Evolutionary conservation across 1,139 yeast genomes (phyloP), one percentile per base, ranked within the genome.

Genomic region (Saccharomyces pastorianus): DNA sequence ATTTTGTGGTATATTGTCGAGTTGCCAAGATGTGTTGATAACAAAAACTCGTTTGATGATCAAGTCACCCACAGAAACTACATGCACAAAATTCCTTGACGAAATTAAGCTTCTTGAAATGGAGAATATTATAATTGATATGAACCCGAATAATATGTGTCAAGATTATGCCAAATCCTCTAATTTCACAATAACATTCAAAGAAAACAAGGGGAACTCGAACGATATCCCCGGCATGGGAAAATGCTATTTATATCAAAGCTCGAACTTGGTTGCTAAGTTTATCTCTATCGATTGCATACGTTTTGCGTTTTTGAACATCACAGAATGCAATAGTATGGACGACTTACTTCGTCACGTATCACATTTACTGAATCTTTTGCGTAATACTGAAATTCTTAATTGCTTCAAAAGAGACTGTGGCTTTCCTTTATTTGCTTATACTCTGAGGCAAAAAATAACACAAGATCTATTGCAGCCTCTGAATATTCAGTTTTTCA

Each of bases 401-500:
- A 41, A 49, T 7, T 53, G 56, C 50, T 68, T 66, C 51, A 58
- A 59, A 48, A 50, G 51, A 20, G 56, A 57, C 2, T 55, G 53
- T 27, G 69, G 68, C 0, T 66, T 61, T 54, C 49, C 58, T 4
- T 48, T 62, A 6, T 49, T 67, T 26, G 59, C 61, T 11, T 56
- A 61, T 2, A 53, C 73, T 11, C 59, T 77, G 2, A 56, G 59
- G 5, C 53, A 67, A 29, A 66, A 53, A 20, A 58, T 58, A 17
- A 57, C 61, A 1, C 56, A 54, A 41, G 59, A 52, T 49, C 55
- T 67, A 23, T 57, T 58, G 8, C 49, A 56, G 17, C 60, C 63
- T 3, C 57, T 70, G 4, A 55, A 62, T 1, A 57, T 70, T 14
- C 64, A 71, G 7, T 68, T 78, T 3, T 60, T 80, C 11, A 76